phyloP scores from a whole-genome alignment of 768 basidiomycete species.

The Rhodosporidiobolus sp. region DNA sequence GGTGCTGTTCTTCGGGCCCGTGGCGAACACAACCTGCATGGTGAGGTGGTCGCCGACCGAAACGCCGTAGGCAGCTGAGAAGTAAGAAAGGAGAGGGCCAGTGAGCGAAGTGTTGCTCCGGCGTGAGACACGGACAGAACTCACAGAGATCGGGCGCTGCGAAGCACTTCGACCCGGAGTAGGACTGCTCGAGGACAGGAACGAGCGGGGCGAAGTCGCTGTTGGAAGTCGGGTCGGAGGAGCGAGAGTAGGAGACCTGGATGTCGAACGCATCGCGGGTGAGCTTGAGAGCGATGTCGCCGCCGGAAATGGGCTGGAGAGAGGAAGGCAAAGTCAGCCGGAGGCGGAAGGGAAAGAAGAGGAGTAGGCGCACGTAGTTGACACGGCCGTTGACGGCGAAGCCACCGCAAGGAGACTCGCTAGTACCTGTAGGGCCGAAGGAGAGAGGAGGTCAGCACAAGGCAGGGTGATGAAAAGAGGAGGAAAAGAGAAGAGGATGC shows the following conservation, averaged over 20 bases:
- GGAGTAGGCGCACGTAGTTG: background rate
- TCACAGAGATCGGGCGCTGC: slow-evolving; percentile 41
- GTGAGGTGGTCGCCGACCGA: slow-evolving; percentile 18
- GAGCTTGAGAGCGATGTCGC: slow-evolving; percentile 39
- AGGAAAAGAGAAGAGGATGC: too few relatives aligned
- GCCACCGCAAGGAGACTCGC: background rate
- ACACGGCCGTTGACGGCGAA: background rate
- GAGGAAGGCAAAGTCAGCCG: background rate
- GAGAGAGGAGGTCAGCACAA: too few relatives aligned
- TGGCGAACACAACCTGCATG: slow-evolving; percentile 36
- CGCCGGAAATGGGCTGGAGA: slow-evolving; percentile 12
- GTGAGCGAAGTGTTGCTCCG: background rate
- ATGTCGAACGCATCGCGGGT: slow-evolving; percentile 32
- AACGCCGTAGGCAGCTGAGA: background rate
- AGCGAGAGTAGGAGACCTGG: slow-evolving; percentile 19
- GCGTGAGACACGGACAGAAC: slow-evolving; percentile 22
- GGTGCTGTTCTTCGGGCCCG: slow-evolving; percentile 19
- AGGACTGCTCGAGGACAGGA: slow-evolving; percentile 30
- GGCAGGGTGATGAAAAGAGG: too few relatives aligned
- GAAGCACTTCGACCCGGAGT: slow-evolving; percentile 40
- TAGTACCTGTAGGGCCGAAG: too few relatives aligned
- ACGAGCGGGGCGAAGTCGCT: slow-evolving; percentile 40
- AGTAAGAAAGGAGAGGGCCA: too few relatives aligned
- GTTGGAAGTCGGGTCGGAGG: background rate
- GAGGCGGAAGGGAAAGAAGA: background rate